phyloP scores from a whole-genome alignment of 2,329 filamentous ascomycete genomes.

The Diaporthe caulivora region DNA sequence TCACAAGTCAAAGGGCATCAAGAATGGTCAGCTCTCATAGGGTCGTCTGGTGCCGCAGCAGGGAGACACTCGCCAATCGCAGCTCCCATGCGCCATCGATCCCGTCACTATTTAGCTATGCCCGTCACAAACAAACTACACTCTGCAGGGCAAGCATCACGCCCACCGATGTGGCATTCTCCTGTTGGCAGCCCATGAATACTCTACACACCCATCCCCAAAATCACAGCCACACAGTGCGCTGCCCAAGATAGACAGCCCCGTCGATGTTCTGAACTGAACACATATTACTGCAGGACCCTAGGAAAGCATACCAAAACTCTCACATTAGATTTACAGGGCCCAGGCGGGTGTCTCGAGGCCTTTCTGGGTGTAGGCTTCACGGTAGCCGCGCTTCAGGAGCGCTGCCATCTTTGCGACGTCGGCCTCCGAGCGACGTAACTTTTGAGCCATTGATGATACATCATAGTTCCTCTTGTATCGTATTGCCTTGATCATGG shows the following conservation, averaged over 20 bases:
- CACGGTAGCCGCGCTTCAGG: constrained; percentile 27
- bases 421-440: constrained; percentile 21
- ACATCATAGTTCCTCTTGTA: constrained; percentile 19
- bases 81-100: no score
- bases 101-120: background rate
- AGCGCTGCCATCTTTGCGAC: constrained; percentile 29
- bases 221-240: background rate
- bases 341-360: constrained; percentile 32
- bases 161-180: constrained; percentile 26
- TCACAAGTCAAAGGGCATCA: background rate
- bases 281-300: background rate
- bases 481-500: constrained; percentile 3
- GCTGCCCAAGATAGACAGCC: background rate
- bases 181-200: constrained; percentile 10
- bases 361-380: constrained; percentile 8
- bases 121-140: background rate
- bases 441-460: constrained; percentile 23
- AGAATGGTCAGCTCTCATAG: background rate
- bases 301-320: background rate
- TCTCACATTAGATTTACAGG: background rate
- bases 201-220: background rate
- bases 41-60: background rate
- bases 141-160: background rate
- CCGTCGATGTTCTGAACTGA: background rate
- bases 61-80: constrained; percentile 1